phyloP scores from a whole-genome alignment of 305 asterid genomes.

The Stenogyne calaminthoides region DNA sequence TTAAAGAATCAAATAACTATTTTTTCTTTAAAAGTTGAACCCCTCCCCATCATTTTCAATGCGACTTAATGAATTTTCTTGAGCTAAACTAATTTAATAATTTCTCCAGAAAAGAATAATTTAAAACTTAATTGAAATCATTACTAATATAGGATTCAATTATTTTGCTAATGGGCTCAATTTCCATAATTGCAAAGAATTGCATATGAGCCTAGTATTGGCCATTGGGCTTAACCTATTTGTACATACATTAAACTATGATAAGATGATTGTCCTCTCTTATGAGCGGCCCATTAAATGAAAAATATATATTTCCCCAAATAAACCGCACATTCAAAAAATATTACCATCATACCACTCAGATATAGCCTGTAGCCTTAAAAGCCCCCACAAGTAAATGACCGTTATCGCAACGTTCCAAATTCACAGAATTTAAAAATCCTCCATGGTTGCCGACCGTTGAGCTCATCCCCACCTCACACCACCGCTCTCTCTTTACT shows the following conservation, averaged over 20 bases:
- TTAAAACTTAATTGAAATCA: not conserved
- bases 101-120: not conserved
- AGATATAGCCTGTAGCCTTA: not conserved
- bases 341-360: not conserved
- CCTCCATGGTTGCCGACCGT: slow-evolving; percentile 39
- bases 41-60: no score
- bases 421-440: slow-evolving; percentile 29
- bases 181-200: not conserved
- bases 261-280: not conserved
- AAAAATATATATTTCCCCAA: not conserved
- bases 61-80: no score
- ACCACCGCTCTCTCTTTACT: slow-evolving; percentile 24
- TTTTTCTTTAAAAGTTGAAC: no score
- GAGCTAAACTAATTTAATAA: no score
- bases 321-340: not conserved
- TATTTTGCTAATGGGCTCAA: not conserved
- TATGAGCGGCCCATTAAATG: no score
- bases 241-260: not conserved
- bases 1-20: no score
- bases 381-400: slow-evolving; percentile 36
- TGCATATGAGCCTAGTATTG: no score
- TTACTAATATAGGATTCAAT: not conserved
- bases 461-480: slow-evolving; percentile 22
- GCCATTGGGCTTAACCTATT: not conserved
- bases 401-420: slow-evolving; percentile 55